Evolutionary conservation across 202 grass and related monocot species (phyloP).

Genomic region (Sporobolus alterniflorus): DNA sequence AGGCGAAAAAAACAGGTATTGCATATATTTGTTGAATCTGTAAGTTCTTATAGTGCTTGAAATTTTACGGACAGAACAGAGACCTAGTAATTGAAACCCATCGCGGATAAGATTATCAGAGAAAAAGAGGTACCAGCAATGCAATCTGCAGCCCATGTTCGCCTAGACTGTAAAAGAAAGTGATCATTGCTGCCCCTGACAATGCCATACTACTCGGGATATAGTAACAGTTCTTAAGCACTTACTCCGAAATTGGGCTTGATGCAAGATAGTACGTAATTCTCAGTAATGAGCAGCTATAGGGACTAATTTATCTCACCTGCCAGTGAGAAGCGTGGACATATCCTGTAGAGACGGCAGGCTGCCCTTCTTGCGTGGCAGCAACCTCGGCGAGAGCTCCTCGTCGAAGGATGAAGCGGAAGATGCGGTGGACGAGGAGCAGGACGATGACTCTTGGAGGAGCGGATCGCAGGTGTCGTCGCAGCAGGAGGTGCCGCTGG

Average conservation of each 20-base stretch:
- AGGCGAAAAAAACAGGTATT: no score
- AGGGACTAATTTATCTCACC: slow-evolving; percentile 26
- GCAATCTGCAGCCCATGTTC: slow-evolving; percentile 80
- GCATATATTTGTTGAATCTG: neutral
- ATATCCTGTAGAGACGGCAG: slow-evolving; percentile 66
- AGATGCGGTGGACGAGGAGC: slow-evolving; percentile 35
- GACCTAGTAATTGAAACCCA: neutral
- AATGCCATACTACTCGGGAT: slow-evolving; percentile 46
- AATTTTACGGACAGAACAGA: neutral
- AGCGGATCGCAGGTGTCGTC: slow-evolving; percentile 66
- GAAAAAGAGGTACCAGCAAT: slow-evolving; percentile 55
- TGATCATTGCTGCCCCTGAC: slow-evolving; percentile 66
- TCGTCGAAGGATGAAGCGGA: slow-evolving; percentile 39
- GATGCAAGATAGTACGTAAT: neutral
- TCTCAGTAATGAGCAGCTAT: neutral
- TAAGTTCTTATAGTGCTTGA: neutral
- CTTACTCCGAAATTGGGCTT: neutral
- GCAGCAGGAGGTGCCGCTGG: slow-evolving; percentile 23
- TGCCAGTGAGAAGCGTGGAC: slow-evolving; percentile 62
- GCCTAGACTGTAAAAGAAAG: slow-evolving; percentile 87
- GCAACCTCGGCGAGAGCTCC: slow-evolving; percentile 48
- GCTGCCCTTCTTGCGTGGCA: slow-evolving; percentile 30
- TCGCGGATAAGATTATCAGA: neutral
- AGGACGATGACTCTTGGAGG: slow-evolving; percentile 37
- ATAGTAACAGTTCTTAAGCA: neutral